Evolutionary conservation across 2,329 filamentous ascomycete species (phyloP), one percentile per base, ranked within the genome.

Genomic region (Pyrenochaeta sp.): DNA sequence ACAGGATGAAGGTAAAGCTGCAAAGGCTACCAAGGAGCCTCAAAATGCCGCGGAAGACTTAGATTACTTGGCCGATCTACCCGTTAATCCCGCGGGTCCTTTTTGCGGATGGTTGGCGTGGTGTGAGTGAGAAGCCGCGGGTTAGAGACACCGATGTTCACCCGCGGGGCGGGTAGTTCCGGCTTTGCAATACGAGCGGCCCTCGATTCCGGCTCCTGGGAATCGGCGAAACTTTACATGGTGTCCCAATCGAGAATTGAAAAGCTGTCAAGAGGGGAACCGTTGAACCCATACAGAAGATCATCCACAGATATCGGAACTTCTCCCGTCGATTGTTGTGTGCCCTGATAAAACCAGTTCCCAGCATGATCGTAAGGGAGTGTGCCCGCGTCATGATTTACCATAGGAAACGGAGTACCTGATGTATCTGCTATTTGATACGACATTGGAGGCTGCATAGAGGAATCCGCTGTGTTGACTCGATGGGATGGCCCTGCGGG

Each of bases 241-340:
- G 29, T 42, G 7, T 57, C 50, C 55, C 46, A 53, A 17, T 56
- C 52, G 3, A 54, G 38, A n/a, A 53, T 42, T 10, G 57, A 48
- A 18, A 64, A 55, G 23, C 51, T 55, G 40, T 64, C 60, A 9
- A 64, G 43, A 15, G 58, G 53, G 7, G 60, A 60, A 11, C 60
- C 50, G 17, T 64, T 62, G 35, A 64, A 61, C 2, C 60, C 60
- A 11, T 60, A 64, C 9, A 60, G 51, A 0, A 64, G 37, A 14
- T 64, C 60, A 10, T 64, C 60, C 1, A 62, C 47, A 13, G 57
- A 52, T 10, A 61, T 44, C 3, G 44, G 35, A 8, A 27, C 41
- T 13, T 61, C 58, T 14, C 41, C 43, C 11, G 44, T 54, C 18
- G 46, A 18, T 18, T 48, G 52, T 6, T 58, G 51, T 17, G 51